Percentiles rank a stretch among this genome's conserved stretches.
phyloP scores from a whole-genome alignment of 352 stramenopile genomes.

The Pythium biforme region DNA sequence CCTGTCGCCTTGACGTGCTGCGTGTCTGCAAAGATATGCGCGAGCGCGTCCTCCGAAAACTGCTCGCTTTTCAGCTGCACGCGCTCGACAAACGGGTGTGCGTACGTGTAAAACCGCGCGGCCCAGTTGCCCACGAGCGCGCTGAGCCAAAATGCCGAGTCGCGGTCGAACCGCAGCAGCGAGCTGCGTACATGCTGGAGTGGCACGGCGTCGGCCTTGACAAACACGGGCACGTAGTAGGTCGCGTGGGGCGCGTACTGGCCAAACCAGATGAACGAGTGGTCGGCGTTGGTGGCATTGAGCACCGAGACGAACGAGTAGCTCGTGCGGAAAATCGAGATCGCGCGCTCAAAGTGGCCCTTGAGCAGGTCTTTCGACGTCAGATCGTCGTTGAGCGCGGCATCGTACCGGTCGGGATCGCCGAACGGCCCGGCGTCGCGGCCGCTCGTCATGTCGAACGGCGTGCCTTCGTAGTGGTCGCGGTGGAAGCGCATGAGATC shows the following conservation, averaged over 20 bases:
- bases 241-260: constrained; percentile 89
- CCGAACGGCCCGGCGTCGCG: constrained; percentile 85
- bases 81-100: constrained; percentile 54
- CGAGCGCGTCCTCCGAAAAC: constrained; percentile 36
- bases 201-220: constrained; percentile 51
- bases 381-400: constrained; percentile 42
- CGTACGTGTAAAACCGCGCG: constrained; percentile 67
- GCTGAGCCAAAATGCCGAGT: constrained; percentile 74
- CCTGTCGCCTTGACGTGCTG: constrained; percentile 34
- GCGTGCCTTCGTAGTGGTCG: constrained; percentile 93
- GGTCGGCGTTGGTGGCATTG: constrained; percentile 55
- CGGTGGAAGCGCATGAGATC: constrained; percentile 92
- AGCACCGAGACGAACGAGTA: constrained; percentile 87
- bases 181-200: constrained; percentile 52
- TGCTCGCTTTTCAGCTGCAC: constrained; percentile 62
- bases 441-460: constrained; percentile 87
- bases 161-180: constrained; percentile 59
- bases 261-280: constrained; percentile 82
- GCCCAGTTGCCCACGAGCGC: constrained; percentile 87
- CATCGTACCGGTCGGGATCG: constrained; percentile 88
- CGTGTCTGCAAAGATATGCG: constrained; percentile 39
- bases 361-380: constrained; percentile 44
- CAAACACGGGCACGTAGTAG: constrained; percentile 89
- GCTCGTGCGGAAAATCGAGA: constrained; percentile 92
- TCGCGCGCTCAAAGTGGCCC: constrained; percentile 88